A percentile compares a stretch with the other conserved stretches of the same genome.
phyloP scores from a whole-genome alignment of 2,329 filamentous ascomycete species.

The Raffaelea albimanens region DNA sequence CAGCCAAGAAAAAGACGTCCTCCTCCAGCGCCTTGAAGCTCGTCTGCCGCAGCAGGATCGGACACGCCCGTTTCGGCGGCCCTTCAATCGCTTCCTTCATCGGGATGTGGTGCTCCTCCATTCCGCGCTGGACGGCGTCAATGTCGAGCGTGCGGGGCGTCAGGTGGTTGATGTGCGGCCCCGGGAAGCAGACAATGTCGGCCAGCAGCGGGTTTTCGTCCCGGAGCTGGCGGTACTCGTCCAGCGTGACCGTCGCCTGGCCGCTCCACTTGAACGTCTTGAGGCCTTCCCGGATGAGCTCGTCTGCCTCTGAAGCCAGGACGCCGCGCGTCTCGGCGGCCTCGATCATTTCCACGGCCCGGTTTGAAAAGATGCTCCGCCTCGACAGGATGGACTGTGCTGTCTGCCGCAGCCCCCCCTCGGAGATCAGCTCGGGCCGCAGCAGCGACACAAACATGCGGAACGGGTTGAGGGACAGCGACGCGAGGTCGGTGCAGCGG shows the following conservation, averaged over 20 bases:
- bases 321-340: conserved; percentile 15
- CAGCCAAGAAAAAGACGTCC: conserved; percentile 27
- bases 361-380: background rate
- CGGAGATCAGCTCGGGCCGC: conserved; percentile 28
- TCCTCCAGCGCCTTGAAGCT: conserved; percentile 44
- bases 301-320: conserved; percentile 18
- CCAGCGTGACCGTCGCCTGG: conserved; percentile 26
- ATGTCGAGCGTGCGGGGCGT: conserved; percentile 43
- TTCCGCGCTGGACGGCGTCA: conserved; percentile 29
- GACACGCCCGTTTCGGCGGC: conserved; percentile 31
- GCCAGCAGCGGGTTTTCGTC: conserved; percentile 36
- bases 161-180: conserved; percentile 43
- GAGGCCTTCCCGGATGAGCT: conserved; percentile 32
- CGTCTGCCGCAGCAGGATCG: conserved; percentile 41
- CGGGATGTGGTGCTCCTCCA: conserved; percentile 29
- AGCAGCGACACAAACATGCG: conserved; percentile 27
- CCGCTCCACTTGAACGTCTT: conserved; percentile 39
- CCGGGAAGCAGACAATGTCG: conserved; percentile 32
- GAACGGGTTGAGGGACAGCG: conserved; percentile 33
- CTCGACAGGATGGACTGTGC: background rate
- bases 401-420: background rate
- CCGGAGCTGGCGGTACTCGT: conserved; percentile 31
- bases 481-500: conserved; percentile 25
- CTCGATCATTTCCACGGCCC: background rate
- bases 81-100: conserved; percentile 43